Conservation (phyloP, 208 protist genomes). For the Blastocrithidia nonstop region DNA sequence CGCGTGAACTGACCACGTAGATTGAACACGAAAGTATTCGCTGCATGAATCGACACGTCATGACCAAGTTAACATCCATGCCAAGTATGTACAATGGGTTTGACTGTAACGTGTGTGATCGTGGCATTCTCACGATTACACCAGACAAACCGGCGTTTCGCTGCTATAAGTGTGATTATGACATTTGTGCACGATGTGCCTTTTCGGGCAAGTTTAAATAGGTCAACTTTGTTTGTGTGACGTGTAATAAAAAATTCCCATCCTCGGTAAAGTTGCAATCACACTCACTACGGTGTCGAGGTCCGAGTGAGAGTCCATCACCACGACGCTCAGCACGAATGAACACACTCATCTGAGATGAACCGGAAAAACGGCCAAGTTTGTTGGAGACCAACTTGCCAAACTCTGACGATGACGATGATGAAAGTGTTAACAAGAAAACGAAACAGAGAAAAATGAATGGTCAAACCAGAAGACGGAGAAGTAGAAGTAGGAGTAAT, state of each 20-base stretch:
- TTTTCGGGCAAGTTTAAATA: conserved; percentile 58
- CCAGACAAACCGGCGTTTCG: conserved; percentile 49
- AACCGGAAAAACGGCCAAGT: conserved; percentile 25
- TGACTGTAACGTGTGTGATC: conserved; percentile 81
- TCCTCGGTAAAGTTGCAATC: conserved; percentile 52
- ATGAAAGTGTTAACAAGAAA: neutral
- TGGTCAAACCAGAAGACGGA: neutral
- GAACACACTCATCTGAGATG: conserved; percentile 77
- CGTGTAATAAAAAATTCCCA: conserved; percentile 70
- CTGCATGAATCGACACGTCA: conserved; percentile 75
- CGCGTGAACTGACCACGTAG: conserved; percentile 37
- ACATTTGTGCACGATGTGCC: conserved; percentile 70
- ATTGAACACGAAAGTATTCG: conserved; percentile 30
- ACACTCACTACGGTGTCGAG: conserved; percentile 64
- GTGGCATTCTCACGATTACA: conserved; percentile 55
- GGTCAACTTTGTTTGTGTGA: conserved; percentile 75
- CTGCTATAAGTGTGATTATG: conserved; percentile 84
- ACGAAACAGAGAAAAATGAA: neutral
- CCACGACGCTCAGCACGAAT: conserved; percentile 61
- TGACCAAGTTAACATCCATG: conserved; percentile 76
- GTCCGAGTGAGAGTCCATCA: conserved; percentile 57
- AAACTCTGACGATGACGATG: conserved; percentile 6
- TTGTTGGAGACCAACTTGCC: conserved; percentile 57
- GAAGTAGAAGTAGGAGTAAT: neutral
- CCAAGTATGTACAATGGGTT: conserved; percentile 74